phyloP scores from a whole-genome alignment of 106 monocot genomes.

The Phalaenopsis equestris region DNA sequence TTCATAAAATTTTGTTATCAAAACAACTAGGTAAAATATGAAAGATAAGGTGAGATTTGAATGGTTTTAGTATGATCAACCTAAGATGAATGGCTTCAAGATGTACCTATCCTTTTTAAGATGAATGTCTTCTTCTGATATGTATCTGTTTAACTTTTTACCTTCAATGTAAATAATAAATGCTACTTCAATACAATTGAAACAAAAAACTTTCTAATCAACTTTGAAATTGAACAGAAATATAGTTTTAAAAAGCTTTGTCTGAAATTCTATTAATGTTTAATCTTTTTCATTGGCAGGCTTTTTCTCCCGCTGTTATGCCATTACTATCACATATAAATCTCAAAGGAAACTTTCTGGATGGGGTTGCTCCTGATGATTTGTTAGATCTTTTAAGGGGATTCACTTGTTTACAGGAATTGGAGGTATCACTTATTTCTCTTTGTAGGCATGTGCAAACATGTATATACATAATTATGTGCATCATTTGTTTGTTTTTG shows the following conservation, averaged over 20 bases:
- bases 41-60: too few species aligned
- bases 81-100: too few species aligned
- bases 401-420: constrained; percentile 46
- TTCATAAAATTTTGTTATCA: too few species aligned
- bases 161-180: too few species aligned
- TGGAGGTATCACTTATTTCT: constrained; percentile 51
- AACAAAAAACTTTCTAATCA: not conserved
- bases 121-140: too few species aligned
- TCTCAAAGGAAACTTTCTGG: constrained; percentile 66
- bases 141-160: too few species aligned
- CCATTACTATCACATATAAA: constrained; percentile 71
- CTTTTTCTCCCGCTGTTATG: constrained; percentile 44
- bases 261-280: not conserved
- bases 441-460: not conserved
- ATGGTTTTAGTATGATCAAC: too few species aligned
- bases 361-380: constrained; percentile 33
- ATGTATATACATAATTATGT: not conserved
- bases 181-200: too few species aligned
- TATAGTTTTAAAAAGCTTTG: not conserved
- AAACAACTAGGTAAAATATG: too few species aligned
- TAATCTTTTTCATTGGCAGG: constrained; percentile 22
- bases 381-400: constrained; percentile 37
- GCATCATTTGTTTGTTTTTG: not conserved
- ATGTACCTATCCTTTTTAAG: too few species aligned
- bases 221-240: not conserved